A percentile compares a stretch with the other conserved stretches of the same genome.
Evolutionary conservation across 2,329 filamentous ascomycete genomes (phyloP).

Genomic region (Helotiales sp.): DNA sequence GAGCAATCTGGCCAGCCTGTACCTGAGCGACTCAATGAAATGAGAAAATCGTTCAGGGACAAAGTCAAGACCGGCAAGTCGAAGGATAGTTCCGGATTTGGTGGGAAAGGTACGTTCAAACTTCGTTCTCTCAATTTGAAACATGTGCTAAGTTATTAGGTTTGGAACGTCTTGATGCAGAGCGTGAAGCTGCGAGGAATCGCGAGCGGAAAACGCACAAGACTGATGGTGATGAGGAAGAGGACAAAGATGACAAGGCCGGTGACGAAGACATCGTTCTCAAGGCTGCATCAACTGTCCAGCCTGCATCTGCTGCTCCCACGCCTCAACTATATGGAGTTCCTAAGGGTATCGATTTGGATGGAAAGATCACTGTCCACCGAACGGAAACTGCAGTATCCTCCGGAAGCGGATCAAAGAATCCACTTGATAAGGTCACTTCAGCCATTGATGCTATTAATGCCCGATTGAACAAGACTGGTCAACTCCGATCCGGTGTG

Average conservation of each 20-base stretch:
- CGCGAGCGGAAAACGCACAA: slow-evolving; percentile 90
- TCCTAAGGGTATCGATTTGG: slow-evolving; percentile 63
- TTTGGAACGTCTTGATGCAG: slow-evolving; percentile 87
- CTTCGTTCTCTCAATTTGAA: not conserved
- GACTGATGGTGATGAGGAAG: slow-evolving; percentile 82
- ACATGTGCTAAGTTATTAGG: slow-evolving; percentile 19
- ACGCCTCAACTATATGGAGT: slow-evolving; percentile 48
- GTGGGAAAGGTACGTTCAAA: slow-evolving; percentile 73
- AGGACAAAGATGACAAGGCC: slow-evolving; percentile 73
- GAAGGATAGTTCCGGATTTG: slow-evolving; percentile 88
- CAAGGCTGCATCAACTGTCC: slow-evolving; percentile 68
- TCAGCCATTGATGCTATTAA: slow-evolving; percentile 93
- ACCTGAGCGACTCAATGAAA: slow-evolving; percentile 69
- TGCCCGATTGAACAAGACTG: slow-evolving; percentile 84
- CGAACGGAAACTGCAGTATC: slow-evolving; percentile 63
- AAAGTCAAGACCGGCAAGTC: slow-evolving; percentile 94
- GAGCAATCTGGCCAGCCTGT: slow-evolving; percentile 87
- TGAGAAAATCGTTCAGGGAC: slow-evolving; percentile 76
- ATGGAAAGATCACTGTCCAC: slow-evolving; percentile 74
- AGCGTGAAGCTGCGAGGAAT: slow-evolving; percentile 84
- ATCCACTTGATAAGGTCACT: slow-evolving; percentile 82
- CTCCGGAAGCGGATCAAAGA: slow-evolving; percentile 51
- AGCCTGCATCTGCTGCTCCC: slow-evolving; percentile 56
- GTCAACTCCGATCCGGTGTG: slow-evolving; percentile 87
- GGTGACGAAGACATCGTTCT: slow-evolving; percentile 73